These are phyloP conservation scores for Colletotrichum sp. DNA, from an alignment of 2,329 filamentous ascomycete genomes.

Conservation along the genomic window DNA sequence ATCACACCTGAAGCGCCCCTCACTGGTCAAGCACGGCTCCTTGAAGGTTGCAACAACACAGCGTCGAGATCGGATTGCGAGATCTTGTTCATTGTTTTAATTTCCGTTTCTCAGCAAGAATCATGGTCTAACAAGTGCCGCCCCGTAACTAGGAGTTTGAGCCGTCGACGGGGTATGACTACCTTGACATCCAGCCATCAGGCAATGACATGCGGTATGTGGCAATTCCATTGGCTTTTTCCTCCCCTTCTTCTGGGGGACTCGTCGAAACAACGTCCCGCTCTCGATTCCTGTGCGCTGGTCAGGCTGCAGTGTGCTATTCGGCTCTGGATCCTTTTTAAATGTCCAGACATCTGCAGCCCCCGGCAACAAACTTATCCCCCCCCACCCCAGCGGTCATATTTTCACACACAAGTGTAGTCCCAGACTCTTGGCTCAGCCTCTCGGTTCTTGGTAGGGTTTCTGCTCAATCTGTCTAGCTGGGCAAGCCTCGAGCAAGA, in stretches of 20 bases:
- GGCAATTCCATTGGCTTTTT: conserved; percentile 21
- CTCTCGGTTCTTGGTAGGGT: not conserved
- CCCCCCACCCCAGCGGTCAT: not conserved
- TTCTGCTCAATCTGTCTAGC: not conserved
- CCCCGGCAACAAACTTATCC: not conserved
- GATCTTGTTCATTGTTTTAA: not conserved
- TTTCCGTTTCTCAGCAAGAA: not conserved
- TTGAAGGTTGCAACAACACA: conserved; percentile 8
- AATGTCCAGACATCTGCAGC: not conserved
- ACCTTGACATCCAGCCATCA: conserved; percentile 55
- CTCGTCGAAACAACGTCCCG: not conserved
- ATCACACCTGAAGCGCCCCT: conserved; percentile 2
- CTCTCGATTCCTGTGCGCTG: not conserved
- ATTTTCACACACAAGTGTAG: not conserved
- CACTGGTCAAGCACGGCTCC: not conserved
- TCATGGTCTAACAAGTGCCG: conserved; percentile 28
- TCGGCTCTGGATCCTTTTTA: conserved; percentile 19
- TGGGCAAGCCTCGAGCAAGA: not conserved
- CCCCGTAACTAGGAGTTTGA: conserved; percentile 57
- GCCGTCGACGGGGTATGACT: conserved; percentile 60
- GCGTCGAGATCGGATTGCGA: conserved; percentile 6
- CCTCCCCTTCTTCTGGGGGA: not conserved
- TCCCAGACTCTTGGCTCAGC: not conserved
- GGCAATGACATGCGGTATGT: conserved; percentile 62
- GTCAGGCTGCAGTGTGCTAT: not conserved